Evolutionary conservation across 805 yeast species (phyloP).

Genomic region (Phaffomyces antillensis): DNA sequence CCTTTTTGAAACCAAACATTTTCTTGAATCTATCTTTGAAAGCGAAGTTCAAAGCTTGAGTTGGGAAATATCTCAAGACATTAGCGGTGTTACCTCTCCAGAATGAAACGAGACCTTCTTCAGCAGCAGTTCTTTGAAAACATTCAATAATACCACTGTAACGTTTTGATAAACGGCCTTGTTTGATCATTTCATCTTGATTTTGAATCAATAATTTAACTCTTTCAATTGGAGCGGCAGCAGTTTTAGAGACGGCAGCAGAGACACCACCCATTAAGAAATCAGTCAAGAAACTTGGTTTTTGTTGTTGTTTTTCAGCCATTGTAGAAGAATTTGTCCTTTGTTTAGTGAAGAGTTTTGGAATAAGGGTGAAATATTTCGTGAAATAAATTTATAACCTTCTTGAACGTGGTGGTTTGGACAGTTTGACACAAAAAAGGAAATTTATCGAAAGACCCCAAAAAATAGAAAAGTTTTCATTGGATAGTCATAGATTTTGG

Average conservation of each 20-base stretch:
- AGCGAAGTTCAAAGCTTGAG: constrained; percentile 97
- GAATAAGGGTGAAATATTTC: not conserved
- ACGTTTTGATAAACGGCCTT: constrained; percentile 83
- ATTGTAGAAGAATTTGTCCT: constrained; percentile 3
- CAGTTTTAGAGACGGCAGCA: constrained; percentile 96
- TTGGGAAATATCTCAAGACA: constrained; percentile 98
- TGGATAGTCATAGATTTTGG: not conserved
- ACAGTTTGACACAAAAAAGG: not conserved
- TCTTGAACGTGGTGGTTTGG: not conserved
- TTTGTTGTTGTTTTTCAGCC: constrained; percentile 19
- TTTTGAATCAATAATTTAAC: constrained; percentile 94
- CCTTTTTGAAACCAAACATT: constrained; percentile 95
- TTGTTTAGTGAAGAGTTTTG: not conserved
- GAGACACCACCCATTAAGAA: constrained; percentile 98
- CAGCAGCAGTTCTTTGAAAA: constrained; percentile 89
- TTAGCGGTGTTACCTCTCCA: constrained; percentile 99
- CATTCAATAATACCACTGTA: constrained; percentile 91
- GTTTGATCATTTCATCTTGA: constrained; percentile 97
- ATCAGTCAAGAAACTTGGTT: constrained; percentile 49
- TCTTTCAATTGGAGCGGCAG: constrained; percentile 97
- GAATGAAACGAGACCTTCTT: constrained; percentile 88
- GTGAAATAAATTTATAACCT: not conserved
- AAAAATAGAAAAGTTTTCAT: not conserved
- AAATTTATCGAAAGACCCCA: not conserved
- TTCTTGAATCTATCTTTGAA: constrained; percentile 96